Conservation (phyloP, 1,284 basidiomycete genomes). For the Puccinia hordei region DNA sequence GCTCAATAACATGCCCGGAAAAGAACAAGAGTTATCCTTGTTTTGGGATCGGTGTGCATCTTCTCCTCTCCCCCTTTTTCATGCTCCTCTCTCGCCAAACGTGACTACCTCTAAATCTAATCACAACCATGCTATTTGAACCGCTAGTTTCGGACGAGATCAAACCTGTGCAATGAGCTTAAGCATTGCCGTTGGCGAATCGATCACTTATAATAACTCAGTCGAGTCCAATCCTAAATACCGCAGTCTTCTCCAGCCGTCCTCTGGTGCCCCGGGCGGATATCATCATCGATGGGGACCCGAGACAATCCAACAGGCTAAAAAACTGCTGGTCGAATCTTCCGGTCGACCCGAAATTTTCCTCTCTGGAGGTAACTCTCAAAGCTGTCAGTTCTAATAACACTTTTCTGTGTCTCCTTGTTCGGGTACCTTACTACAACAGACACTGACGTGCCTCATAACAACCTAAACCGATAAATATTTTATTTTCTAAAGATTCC, state of each 20-base stretch:
- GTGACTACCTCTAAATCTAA: neutral
- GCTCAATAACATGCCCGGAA: slow-evolving; percentile 57
- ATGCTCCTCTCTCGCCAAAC: neutral
- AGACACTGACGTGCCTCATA: neutral
- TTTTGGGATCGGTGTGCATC: slow-evolving; percentile 57
- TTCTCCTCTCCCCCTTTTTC: neutral
- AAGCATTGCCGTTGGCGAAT: slow-evolving; percentile 64
- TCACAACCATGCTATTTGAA: slow-evolving; percentile 30
- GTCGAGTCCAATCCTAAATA: slow-evolving; percentile 1
- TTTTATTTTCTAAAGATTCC: slow-evolving; percentile 9
- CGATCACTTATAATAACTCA: slow-evolving; percentile 6
- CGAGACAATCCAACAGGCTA: slow-evolving; percentile 57
- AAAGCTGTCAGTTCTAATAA: slow-evolving; percentile 13
- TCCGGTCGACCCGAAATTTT: slow-evolving; percentile 52
- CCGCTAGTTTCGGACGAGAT: slow-evolving; percentile 74
- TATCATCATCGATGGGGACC: slow-evolving; percentile 53
- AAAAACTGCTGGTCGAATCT: slow-evolving; percentile 57
- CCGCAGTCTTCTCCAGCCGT: neutral
- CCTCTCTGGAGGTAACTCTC: neutral
- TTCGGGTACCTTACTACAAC: neutral
- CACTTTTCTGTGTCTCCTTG: neutral
- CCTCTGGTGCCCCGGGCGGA: slow-evolving; percentile 26
- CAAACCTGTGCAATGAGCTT: slow-evolving; percentile 91
- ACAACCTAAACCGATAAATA: neutral
- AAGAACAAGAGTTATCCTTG: slow-evolving; percentile 57